These are phyloP conservation scores for Thelonectria rubi DNA, from an alignment of 2,329 filamentous ascomycete species.

Conservation along the genomic window DNA sequence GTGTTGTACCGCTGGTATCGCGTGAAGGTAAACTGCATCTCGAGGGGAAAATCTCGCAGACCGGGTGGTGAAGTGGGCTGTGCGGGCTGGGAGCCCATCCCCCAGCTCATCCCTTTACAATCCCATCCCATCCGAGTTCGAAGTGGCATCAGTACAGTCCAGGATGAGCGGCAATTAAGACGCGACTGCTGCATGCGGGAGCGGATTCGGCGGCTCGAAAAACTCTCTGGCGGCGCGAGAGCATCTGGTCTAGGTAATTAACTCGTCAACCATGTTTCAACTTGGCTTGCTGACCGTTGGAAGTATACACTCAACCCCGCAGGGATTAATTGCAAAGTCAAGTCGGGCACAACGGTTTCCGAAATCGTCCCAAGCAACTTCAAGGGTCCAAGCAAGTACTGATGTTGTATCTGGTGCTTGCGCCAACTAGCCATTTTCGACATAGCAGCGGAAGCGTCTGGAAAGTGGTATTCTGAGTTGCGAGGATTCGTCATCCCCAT, in stretches of 20 bases:
- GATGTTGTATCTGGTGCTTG: conserved; percentile 4
- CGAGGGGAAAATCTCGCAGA: conserved; percentile 30
- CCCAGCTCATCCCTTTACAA: conserved; percentile 24
- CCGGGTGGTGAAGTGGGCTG: conserved; percentile 31
- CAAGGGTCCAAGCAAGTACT: conserved; percentile 14
- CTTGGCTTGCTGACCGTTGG: conserved; percentile 23
- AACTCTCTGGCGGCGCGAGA: conserved; percentile 18
- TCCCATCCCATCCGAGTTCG: conserved; percentile 31
- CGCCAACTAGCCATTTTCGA: conserved; percentile 18
- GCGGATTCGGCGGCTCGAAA: conserved; percentile 24
- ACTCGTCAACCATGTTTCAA: conserved; percentile 27
- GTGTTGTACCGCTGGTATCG: conserved; percentile 24
- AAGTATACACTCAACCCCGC: conserved; percentile 14
- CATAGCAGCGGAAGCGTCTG: conserved; percentile 10
- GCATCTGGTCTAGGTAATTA: conserved; percentile 25
- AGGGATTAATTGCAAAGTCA: conserved; percentile 24
- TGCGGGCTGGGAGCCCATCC: conserved; percentile 24
- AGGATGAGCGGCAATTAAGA: conserved; percentile 34
- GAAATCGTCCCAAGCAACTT: conserved; percentile 18
- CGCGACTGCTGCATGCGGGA: conserved; percentile 25
- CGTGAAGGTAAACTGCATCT: conserved; percentile 16
- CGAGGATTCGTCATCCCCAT: not conserved
- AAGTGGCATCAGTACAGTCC: conserved; percentile 31
- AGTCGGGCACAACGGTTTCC: conserved; percentile 20
- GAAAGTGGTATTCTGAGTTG: conserved; percentile 2